Percentiles rank a stretch among this genome's conserved stretches.
These are phyloP conservation scores for Hypomyces rosellus DNA, from an alignment of 2,329 filamentous ascomycete genomes.

Conservation along the genomic window DNA sequence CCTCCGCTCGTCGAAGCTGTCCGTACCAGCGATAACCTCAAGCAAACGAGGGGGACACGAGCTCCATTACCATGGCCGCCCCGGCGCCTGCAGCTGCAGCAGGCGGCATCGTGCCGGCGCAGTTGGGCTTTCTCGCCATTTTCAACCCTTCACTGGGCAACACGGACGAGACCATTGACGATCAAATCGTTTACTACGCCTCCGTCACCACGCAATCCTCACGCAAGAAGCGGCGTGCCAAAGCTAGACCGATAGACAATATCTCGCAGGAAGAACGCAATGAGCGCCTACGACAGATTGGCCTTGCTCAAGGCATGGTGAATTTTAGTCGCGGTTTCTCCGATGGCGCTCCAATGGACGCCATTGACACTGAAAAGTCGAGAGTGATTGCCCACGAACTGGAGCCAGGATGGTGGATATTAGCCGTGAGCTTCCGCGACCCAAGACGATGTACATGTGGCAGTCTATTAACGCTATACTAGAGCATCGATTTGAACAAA, in stretches of 20 bases:
- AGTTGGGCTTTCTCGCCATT: constrained; percentile 85
- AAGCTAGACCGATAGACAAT: constrained; percentile 35
- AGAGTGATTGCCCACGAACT: constrained; percentile 81
- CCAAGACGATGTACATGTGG: neutral
- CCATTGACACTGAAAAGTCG: constrained; percentile 85
- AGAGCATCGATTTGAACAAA: constrained; percentile 68
- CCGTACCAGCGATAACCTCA: neutral
- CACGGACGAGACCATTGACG: constrained; percentile 52
- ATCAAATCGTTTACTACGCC: constrained; percentile 93
- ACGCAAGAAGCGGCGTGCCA: constrained; percentile 36
- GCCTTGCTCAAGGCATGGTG: constrained; percentile 93
- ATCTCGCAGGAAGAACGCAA: constrained; percentile 64
- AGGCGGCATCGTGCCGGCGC: constrained; percentile 54
- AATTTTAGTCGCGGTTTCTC: constrained; percentile 88
- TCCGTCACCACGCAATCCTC: constrained; percentile 45
- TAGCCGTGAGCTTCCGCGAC: constrained; percentile 59
- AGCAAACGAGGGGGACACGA: neutral
- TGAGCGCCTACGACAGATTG: constrained; percentile 84
- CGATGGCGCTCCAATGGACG: constrained; percentile 66
- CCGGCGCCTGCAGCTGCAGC: constrained; percentile 9
- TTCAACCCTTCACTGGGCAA: constrained; percentile 80
- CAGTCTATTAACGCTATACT: neutral
- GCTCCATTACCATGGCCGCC: neutral
- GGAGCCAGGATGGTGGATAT: constrained; percentile 90
- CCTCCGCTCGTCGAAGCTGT: neutral